These are phyloP conservation scores for Puccinia hordei DNA, from an alignment of 1,284 basidiomycete species.

Conservation along the genomic window DNA sequence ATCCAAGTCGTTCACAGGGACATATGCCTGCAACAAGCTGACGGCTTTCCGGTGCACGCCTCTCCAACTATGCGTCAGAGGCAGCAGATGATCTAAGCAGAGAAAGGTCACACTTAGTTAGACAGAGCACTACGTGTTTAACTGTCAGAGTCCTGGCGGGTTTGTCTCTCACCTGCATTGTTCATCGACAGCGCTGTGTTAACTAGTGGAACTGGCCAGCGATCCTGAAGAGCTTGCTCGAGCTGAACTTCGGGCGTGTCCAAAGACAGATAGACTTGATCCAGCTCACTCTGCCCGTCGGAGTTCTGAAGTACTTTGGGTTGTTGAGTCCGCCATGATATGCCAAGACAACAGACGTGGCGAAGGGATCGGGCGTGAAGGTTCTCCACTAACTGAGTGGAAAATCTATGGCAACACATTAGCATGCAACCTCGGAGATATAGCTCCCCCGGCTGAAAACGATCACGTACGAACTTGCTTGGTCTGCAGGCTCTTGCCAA, in stretches of 20 bases:
- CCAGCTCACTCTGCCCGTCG: not conserved
- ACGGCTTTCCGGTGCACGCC: slow-evolving; percentile 7
- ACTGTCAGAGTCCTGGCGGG: not conserved
- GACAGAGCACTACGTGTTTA: not conserved
- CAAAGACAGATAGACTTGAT: slow-evolving; percentile 21
- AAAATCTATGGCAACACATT: slow-evolving; percentile 11
- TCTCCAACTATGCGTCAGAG: slow-evolving; percentile 18
- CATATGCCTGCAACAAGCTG: slow-evolving; percentile 31
- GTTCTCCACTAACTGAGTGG: not conserved
- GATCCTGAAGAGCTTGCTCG: slow-evolving; percentile 30
- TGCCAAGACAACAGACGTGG: slow-evolving; percentile 11
- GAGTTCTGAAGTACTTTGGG: not conserved
- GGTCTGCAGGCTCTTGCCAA: slow-evolving; percentile 18
- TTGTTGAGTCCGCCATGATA: slow-evolving; percentile 30
- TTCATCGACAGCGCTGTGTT: slow-evolving; percentile 15
- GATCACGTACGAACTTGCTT: slow-evolving; percentile 6
- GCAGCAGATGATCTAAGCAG: not conserved
- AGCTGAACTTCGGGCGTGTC: slow-evolving; percentile 34
- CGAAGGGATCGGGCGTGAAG: slow-evolving; percentile 2
- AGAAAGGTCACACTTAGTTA: not conserved
- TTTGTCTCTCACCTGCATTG: slow-evolving; percentile 28
- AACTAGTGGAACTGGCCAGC: slow-evolving; percentile 17
- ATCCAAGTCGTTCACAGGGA: slow-evolving; percentile 1
- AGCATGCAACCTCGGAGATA: not conserved
- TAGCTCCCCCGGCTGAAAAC: not conserved